phyloP scores from a whole-genome alignment of 1,139 yeast genomes.

The Geotrichum restrictum region DNA sequence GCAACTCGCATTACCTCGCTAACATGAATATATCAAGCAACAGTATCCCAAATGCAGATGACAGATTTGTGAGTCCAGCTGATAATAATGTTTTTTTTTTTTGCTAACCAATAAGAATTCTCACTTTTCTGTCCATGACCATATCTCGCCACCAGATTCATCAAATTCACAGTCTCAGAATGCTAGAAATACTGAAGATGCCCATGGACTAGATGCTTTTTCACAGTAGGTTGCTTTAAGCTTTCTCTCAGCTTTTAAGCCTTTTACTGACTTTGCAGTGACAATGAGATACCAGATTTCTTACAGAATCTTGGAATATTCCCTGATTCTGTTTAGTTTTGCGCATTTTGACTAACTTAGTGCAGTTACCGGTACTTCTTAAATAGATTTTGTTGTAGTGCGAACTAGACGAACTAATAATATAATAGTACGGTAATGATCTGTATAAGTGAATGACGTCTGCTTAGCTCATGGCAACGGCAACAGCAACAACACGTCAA shows the following conservation, averaged over 20 bases:
- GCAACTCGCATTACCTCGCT: neutral
- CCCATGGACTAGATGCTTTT: neutral
- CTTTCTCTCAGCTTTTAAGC: neutral
- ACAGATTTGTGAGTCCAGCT: too few species aligned
- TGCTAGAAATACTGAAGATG: neutral
- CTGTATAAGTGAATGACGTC: too few species aligned
- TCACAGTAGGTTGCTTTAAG: neutral
- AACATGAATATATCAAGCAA: neutral
- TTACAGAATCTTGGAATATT: constrained; percentile 17
- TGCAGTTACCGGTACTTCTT: too few species aligned
- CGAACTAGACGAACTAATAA: too few species aligned
- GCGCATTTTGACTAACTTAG: too few species aligned
- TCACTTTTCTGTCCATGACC: neutral
- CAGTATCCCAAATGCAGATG: neutral
- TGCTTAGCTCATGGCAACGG: too few species aligned
- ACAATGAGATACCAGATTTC: constrained; percentile 13
- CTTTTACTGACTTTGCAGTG: neutral
- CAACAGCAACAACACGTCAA: too few species aligned
- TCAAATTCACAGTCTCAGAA: neutral
- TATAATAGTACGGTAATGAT: too few species aligned
- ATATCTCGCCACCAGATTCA: neutral
- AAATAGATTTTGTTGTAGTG: too few species aligned
- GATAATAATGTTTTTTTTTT: too few species aligned
- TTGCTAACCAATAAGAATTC: neutral
- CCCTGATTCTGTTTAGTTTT: too few species aligned